Evolutionary conservation across 257 asterid species (phyloP).

Genomic region (Solanum etuberosum): DNA sequence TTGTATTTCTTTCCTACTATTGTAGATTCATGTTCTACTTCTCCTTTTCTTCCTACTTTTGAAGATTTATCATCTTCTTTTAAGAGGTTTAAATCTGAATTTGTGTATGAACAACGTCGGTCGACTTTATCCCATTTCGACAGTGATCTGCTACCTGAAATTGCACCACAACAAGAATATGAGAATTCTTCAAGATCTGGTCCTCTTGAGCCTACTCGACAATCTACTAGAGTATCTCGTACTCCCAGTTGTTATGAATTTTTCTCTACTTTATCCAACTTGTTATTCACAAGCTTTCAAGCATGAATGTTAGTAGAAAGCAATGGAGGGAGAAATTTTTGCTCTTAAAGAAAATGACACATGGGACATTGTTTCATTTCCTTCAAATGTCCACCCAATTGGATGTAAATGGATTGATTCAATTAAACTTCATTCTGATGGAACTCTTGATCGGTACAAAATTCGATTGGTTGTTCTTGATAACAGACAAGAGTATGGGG

Average conservation of each 20-base stretch:
- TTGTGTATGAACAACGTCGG: no score
- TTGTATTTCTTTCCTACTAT: not conserved
- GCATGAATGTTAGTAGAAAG: not conserved
- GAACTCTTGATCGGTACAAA: not conserved
- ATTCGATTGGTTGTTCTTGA: not conserved
- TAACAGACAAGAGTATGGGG: not conserved
- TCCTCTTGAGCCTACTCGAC: not conserved
- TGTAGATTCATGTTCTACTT: not conserved
- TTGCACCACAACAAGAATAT: not conserved
- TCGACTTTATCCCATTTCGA: not conserved
- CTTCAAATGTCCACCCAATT: not conserved
- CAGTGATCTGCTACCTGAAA: not conserved
- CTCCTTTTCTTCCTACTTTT: no score
- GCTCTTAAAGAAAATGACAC: not conserved
- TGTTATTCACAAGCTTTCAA: not conserved
- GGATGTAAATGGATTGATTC: not conserved
- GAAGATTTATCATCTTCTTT: no score
- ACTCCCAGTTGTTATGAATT: not conserved
- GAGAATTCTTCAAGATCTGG: not conserved
- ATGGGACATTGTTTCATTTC: not conserved
- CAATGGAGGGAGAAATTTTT: not conserved
- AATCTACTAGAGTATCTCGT: not conserved
- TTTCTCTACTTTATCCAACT: not conserved
- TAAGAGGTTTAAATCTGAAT: no score
- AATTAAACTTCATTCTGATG: no score